Percentiles rank a stretch among this genome's conserved stretches.
Conservation (phyloP, 805 yeast species). For the Saccharomyces paradoxus region DNA sequence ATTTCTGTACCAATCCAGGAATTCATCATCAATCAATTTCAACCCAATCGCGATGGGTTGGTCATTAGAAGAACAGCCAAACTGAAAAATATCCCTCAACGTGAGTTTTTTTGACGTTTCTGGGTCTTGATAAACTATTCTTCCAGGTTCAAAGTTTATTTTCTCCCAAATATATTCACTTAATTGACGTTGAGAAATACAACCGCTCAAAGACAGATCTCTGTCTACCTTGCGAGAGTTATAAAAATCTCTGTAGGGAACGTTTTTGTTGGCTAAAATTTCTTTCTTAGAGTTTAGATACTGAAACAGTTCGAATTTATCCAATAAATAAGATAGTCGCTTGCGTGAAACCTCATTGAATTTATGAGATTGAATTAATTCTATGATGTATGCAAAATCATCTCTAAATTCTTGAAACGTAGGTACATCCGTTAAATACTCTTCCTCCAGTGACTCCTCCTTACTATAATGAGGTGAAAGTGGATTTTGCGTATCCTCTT, state of each 20-base stretch:
- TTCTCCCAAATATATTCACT: constrained; percentile 34
- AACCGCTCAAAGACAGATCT: constrained; percentile 23
- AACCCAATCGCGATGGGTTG: constrained; percentile 20
- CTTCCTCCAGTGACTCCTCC: background rate
- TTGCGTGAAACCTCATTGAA: constrained; percentile 19
- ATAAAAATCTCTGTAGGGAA: constrained; percentile 58
- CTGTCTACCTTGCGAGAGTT: constrained; percentile 88
- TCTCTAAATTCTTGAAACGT: constrained; percentile 25
- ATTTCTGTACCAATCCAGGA: constrained; percentile 19
- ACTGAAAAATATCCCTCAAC: constrained; percentile 18
- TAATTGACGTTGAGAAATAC: constrained; percentile 25
- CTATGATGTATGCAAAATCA: constrained; percentile 25
- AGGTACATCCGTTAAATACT: constrained; percentile 15
- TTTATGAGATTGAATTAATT: constrained; percentile 12
- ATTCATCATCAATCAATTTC: constrained; percentile 27
- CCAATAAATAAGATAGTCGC: constrained; percentile 26
- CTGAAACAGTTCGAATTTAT: constrained; percentile 32
- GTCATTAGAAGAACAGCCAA: constrained; percentile 9
- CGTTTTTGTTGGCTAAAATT: constrained; percentile 30
- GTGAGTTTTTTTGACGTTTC: constrained; percentile 16
- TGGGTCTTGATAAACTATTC: constrained; percentile 26
- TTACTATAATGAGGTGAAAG: background rate
- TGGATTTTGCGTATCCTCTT: background rate
- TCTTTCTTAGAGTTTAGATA: constrained; percentile 31
- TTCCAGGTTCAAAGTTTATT: constrained; percentile 30